Conservation (phyloP, 1,284 basidiomycete species). For the Neonothopanus nambi region DNA sequence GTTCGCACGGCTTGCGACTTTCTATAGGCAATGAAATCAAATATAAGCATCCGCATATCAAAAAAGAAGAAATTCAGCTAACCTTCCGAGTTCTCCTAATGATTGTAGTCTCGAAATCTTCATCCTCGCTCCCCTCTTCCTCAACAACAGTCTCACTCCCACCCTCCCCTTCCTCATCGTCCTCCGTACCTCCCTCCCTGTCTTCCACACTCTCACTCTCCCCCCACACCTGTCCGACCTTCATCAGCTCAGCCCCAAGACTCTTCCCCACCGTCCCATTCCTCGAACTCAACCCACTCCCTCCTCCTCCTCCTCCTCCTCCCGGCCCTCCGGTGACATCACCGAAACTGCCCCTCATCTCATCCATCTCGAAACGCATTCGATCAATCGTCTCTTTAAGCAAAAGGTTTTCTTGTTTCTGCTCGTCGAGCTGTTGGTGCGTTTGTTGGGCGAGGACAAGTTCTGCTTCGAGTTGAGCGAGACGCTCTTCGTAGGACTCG, state of each 20-base stretch:
- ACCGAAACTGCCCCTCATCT: constrained; percentile 63
- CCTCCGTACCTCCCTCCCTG: constrained; percentile 33
- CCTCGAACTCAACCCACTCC: constrained; percentile 50
- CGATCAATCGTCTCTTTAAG: constrained; percentile 93
- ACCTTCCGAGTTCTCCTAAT: constrained; percentile 72
- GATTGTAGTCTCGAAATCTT: constrained; percentile 79
- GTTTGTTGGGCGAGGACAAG: constrained; percentile 67
- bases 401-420: constrained; percentile 88
- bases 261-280: constrained; percentile 66
- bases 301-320: constrained; percentile 31
- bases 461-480: constrained; percentile 66
- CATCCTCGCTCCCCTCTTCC: constrained; percentile 59
- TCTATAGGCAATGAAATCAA: constrained; percentile 43
- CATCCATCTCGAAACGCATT: constrained; percentile 88
- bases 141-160: constrained; percentile 31
- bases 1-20: constrained; percentile 61
- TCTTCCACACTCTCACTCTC: constrained; percentile 37
- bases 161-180: constrained; percentile 41
- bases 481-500: constrained; percentile 66
- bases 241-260: constrained; percentile 75
- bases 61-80: constrained; percentile 26
- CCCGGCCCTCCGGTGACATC: constrained; percentile 28
- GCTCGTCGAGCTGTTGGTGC: constrained; percentile 75
- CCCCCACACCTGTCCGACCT: constrained; percentile 5
- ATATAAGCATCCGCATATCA: neutral